phyloP scores from a whole-genome alignment of 2,329 filamentous ascomycete genomes.

The Colletotrichum aenigma region DNA sequence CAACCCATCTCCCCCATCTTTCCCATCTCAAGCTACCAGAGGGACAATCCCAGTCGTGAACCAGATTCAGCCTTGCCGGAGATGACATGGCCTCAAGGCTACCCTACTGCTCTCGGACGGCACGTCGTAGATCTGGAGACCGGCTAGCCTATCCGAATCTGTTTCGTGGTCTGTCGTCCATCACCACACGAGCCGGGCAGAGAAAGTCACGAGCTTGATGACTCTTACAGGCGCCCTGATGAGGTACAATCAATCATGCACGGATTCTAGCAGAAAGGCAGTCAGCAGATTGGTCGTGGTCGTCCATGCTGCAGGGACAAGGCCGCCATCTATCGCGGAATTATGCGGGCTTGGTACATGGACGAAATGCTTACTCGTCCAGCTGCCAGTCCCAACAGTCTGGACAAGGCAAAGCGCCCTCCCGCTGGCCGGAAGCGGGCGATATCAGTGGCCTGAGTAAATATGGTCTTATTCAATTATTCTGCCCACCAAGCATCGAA shows the following conservation, averaged over 20 bases:
- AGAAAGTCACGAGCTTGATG: neutral
- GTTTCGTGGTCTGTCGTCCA: neutral
- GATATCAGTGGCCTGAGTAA: neutral
- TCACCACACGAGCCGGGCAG: neutral
- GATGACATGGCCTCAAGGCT: neutral
- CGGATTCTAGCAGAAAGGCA: neutral
- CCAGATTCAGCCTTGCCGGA: conserved; percentile 11
- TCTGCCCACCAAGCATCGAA: neutral
- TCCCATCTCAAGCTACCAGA: neutral
- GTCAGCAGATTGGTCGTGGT: neutral
- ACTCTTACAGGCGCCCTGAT: neutral
- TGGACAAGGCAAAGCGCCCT: neutral
- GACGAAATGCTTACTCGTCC: neutral
- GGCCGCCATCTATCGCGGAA: neutral
- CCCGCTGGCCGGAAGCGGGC: neutral
- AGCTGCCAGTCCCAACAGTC: neutral
- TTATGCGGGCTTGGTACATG: neutral
- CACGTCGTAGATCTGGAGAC: neutral
- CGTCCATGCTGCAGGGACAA: neutral
- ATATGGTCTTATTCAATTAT: neutral
- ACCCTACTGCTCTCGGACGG: neutral
- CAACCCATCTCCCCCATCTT: neutral
- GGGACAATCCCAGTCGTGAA: neutral
- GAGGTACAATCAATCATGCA: neutral
- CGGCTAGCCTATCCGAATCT: neutral